Evolutionary conservation across 1,139 yeast species (phyloP), one percentile per base, ranked within the genome.

Genomic region (Zygoascus meyerae): DNA sequence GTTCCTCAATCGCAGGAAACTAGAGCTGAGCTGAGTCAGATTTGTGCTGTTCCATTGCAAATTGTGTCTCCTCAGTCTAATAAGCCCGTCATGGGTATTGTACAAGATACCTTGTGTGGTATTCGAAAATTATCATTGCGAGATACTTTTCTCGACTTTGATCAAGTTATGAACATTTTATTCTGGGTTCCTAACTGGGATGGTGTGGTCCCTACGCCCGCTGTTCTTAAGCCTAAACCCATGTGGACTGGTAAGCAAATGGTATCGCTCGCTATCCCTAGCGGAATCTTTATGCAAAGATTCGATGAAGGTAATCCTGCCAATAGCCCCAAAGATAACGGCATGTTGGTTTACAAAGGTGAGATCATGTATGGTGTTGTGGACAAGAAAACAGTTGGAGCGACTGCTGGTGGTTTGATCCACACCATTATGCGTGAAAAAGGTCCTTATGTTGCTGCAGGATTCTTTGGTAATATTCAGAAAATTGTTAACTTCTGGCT

Each of bases 11-110:
- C 96, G 6, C 97, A 90, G 55, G 99, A 94, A 69, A 92, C 98
- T 0, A 78, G 97, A 64, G 96, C 98, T 2, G 99, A 94, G 68
- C 74, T 92, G 55, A 83, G 90, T 34, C 95, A 92, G 65, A 79
- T 92, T 60, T 89, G 97, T 72, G 95, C 97, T 21, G 99, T 92
- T 37, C 98, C 98, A 6, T 73, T 89, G 52, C 98, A 92, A 69
- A 94, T 92, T 75, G 95, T 92, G 38, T 90, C 97, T 14, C 97
- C 99, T 12, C 99, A 92, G 70, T 86, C 96, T 2, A 92, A 94
- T 68, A 94, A 92, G 69, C 99, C 99, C 31, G 96, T 95, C 56
- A 92, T 92, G 99, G 99, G 98, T 73, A 92, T 92, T 74, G 98
- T 92, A 53, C 99, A 92, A 73, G 99, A 92, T 69, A 90, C 99